Evolutionary conservation across 192 early-diverging fungal species (phyloP).

Genomic region (Phlyctochytrium planicorne): DNA sequence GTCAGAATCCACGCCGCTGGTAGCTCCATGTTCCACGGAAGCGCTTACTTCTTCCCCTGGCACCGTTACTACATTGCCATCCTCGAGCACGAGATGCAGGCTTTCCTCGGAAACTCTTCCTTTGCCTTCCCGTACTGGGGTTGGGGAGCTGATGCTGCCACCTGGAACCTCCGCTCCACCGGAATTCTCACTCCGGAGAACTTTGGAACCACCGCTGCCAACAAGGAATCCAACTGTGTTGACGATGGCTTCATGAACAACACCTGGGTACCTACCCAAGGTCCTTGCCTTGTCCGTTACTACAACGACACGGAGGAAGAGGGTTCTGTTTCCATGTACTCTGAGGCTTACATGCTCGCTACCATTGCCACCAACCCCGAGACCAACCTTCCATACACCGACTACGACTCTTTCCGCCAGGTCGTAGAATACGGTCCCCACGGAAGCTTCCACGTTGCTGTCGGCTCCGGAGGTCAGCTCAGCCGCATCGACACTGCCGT

Average conservation of each 20-base stretch:
- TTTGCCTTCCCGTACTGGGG: constrained; percentile 33
- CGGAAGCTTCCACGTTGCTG: constrained; percentile 28
- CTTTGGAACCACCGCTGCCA: constrained; percentile 5
- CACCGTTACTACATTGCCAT: constrained; percentile 31
- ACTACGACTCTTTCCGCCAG: constrained; percentile 21
- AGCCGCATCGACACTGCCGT: background rate
- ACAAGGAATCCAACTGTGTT: background rate
- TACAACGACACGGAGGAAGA: background rate
- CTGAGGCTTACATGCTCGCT: constrained; percentile 8
- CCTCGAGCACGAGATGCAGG: constrained; percentile 21
- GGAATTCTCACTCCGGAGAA: background rate
- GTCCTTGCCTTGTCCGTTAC: background rate
- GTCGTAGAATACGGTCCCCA: constrained; percentile 26
- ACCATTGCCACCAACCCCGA: background rate
- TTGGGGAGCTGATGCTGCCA: constrained; percentile 15
- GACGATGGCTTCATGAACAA: constrained; percentile 3
- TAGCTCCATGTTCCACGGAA: background rate
- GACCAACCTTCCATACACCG: background rate
- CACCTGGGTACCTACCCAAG: background rate
- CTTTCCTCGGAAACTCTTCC: constrained; percentile 18
- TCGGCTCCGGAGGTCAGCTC: constrained; percentile 18
- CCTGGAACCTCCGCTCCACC: background rate
- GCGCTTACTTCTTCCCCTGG: constrained; percentile 43
- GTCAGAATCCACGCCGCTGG: constrained; percentile 4
- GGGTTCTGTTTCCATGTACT: background rate